Percentiles rank a stretch among this genome's conserved stretches.
phyloP scores from a whole-genome alignment of 768 basidiomycete species.

The Leucosporidium scottii region DNA sequence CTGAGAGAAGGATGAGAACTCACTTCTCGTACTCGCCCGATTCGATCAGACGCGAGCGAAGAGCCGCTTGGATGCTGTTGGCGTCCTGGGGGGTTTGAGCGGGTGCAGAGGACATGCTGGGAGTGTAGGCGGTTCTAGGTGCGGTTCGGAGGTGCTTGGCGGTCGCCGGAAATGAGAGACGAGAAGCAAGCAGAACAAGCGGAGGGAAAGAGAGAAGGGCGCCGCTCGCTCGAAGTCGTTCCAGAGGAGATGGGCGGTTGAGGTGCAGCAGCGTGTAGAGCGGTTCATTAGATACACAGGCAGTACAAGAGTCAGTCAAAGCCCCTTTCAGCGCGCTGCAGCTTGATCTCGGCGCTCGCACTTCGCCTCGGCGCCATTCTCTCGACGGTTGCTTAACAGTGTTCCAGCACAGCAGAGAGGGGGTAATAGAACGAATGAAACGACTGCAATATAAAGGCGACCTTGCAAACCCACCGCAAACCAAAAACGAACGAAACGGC shows the following conservation, averaged over 20 bases:
- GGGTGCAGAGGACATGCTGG: neutral
- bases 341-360: too few species aligned
- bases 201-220: neutral
- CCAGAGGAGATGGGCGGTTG: too few species aligned
- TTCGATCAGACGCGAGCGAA: slow-evolving; percentile 18
- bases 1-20: neutral
- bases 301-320: too few species aligned
- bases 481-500: neutral
- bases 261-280: too few species aligned
- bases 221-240: neutral
- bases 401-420: neutral
- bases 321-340: too few species aligned
- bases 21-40: slow-evolving; percentile 26
- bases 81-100: neutral
- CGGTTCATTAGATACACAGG: too few species aligned
- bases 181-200: neutral
- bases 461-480: neutral
- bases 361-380: too few species aligned
- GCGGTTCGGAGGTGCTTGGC: neutral
- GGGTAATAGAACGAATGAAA: neutral
- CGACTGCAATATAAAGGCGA: neutral
- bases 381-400: neutral
- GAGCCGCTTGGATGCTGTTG: slow-evolving; percentile 4
- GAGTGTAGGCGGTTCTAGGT: neutral
- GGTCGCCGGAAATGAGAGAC: neutral